Base-by-base conservation (phyloP, 345 rosid species). In the Lagerstroemia speciosa region DNA sequence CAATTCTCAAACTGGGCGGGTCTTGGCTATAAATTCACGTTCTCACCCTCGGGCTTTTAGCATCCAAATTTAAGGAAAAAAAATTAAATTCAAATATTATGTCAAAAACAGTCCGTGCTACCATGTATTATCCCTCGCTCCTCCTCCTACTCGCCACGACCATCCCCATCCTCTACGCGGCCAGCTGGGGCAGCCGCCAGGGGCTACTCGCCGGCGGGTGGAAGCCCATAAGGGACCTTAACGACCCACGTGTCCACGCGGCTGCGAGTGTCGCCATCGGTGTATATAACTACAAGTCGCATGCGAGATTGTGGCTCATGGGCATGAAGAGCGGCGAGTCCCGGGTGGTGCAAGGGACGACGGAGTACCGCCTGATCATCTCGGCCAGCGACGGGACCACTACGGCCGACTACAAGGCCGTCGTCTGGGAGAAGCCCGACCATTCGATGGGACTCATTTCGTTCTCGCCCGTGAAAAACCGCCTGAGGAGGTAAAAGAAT, bases 381-480 rank as follows among this genome's bases (percentile, higher is more conserved):
- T 46, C 67, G 10, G 85, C 64, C 0, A 65, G 52, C 0, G 80
- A 58, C 22, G 72, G 67, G 0, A n/a, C 19, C 5, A 27, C n/a
- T n/a, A 45, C 36, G 41, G 69, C 65, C 32, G 60, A 77, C 2
- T 81, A 81, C 64, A 73, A 70, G 71, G 91, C 85, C 2, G 62
- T 74, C 0, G 89, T 87, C 26, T 83, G 79, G 84, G 92, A 85
- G 65, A 74, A 67, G 36, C 34, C 78, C 85, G 3, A 26, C 37
- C 68, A 78, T 7, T 71, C 10, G 40, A 81, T 5, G 81, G 77
- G 64, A 6, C 81, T 84, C 45, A 48, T n/a, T n/a, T n/a, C n/a
- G n/a, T n/a, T n/a, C n/a, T n/a, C n/a, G n/a, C n/a, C n/a, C n/a
- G n/a, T n/a, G n/a, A n/a, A n/a, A n/a, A n/a, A n/a, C n/a, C n/a